Percentiles rank a stretch among this genome's conserved stretches.
Conservation (phyloP, 2,329 filamentous ascomycete species). For the Microsporum ferrugineum region DNA sequence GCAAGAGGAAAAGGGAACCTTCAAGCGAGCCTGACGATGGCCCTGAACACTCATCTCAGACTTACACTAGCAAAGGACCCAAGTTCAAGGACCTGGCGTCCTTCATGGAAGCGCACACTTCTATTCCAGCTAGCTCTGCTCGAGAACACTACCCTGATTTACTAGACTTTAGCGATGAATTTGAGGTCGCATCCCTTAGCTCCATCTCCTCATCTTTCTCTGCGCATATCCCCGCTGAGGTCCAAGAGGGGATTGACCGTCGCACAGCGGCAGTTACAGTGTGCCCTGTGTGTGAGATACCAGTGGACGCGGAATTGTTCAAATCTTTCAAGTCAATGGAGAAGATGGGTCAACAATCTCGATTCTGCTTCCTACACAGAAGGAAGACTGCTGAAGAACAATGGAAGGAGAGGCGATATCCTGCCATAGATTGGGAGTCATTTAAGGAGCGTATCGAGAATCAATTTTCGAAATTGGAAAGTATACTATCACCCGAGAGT, state of each 20-base stretch:
- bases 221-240: constrained; percentile 13
- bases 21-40: background rate
- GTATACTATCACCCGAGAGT: constrained; percentile 37
- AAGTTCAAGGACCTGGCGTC: background rate
- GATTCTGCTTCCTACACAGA: constrained; percentile 55
- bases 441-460: constrained; percentile 49
- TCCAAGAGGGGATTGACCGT: constrained; percentile 14
- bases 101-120: constrained; percentile 23
- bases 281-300: constrained; percentile 58
- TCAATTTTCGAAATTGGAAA: constrained; percentile 46
- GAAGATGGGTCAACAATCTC: constrained; percentile 37
- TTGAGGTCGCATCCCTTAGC: constrained; percentile 22
- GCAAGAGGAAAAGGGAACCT: background rate
- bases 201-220: constrained; percentile 17
- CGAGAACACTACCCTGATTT: constrained; percentile 12
- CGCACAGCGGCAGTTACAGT: constrained; percentile 14
- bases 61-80: background rate
- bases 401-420: constrained; percentile 50
- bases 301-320: constrained; percentile 47
- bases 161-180: constrained; percentile 17
- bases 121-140: constrained; percentile 18
- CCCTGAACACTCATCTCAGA: background rate
- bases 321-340: constrained; percentile 32
- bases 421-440: constrained; percentile 55
- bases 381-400: constrained; percentile 41